Evolutionary conservation across 257 asterid genomes (phyloP).

Genomic region (Primulina huaijiensis): DNA sequence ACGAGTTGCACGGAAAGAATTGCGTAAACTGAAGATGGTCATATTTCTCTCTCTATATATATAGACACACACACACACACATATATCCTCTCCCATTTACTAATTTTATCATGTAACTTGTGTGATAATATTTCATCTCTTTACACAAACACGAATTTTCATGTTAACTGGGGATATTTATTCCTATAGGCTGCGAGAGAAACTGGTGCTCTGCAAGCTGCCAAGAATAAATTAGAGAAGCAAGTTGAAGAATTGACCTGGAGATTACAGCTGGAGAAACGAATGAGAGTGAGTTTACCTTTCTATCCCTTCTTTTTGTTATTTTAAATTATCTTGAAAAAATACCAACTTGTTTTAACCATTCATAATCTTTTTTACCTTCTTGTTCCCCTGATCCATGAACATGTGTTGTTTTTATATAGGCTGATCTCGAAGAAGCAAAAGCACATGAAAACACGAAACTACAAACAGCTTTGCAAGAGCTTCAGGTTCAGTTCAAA

Average conservation of each 20-base stretch:
- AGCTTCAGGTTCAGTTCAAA: slow-evolving; percentile 70
- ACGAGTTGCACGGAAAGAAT: slow-evolving; percentile 80
- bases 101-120: neutral
- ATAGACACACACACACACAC: too few relatives aligned
- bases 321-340: slow-evolving; percentile 1
- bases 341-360: neutral
- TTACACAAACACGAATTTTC: too few relatives aligned
- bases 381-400: slow-evolving; percentile 19
- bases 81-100: neutral
- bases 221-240: slow-evolving; percentile 97
- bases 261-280: slow-evolving; percentile 97
- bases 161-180: neutral
- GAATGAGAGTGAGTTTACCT: slow-evolving; percentile 74
- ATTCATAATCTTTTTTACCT: slow-evolving; percentile 2
- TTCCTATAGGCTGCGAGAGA: slow-evolving; percentile 82
- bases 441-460: slow-evolving; percentile 87
- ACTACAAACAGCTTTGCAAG: slow-evolving; percentile 74
- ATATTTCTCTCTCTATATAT: slow-evolving; percentile 24
- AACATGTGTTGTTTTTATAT: slow-evolving; percentile 19
- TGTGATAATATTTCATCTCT: neutral
- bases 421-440: slow-evolving; percentile 93
- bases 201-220: slow-evolving; percentile 99
- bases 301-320: slow-evolving; percentile 10
- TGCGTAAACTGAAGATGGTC: slow-evolving; percentile 86
- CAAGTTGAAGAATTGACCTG: slow-evolving; percentile 98